These are phyloP conservation scores for Acer campestre DNA, from an alignment of 345 rosid species.

Conservation along the genomic window DNA sequence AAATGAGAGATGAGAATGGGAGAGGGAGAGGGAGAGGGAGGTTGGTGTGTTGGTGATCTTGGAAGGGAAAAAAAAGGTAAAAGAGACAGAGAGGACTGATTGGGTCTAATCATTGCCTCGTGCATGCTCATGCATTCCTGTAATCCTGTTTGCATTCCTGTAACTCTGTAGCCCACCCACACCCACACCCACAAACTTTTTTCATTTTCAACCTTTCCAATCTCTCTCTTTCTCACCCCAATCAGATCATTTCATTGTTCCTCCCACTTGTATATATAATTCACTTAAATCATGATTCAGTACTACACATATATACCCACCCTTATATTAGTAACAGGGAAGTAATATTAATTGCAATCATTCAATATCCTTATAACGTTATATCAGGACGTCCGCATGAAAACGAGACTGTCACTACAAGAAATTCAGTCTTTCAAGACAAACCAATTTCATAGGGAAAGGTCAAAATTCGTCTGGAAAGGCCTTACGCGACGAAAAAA, in stretches of 20 bases:
- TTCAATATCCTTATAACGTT: too few relatives aligned
- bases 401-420: too few relatives aligned
- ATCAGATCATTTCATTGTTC: background rate
- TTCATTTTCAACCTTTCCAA: background rate
- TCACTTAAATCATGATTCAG: background rate
- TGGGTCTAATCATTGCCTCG: slow-evolving; percentile 47
- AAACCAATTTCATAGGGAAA: too few relatives aligned
- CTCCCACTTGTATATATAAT: background rate
- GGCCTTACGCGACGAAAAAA: too few relatives aligned
- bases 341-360: too few relatives aligned
- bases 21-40: background rate
- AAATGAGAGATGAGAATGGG: background rate
- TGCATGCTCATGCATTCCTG: slow-evolving; percentile 31
- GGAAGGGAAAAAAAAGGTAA: slow-evolving; percentile 10
- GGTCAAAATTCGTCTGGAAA: too few relatives aligned
- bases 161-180: too few relatives aligned
- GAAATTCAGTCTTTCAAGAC: too few relatives aligned
- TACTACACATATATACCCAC: background rate
- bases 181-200: slow-evolving; percentile 21
- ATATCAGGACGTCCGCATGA: too few relatives aligned
- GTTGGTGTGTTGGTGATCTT: background rate
- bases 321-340: too few relatives aligned
- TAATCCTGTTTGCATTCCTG: too few relatives aligned
- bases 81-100: slow-evolving; percentile 34
- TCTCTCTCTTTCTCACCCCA: background rate